These are phyloP conservation scores for Obelidium mucronatum DNA, from an alignment of 192 early-diverging fungal species.

Conservation along the genomic window DNA sequence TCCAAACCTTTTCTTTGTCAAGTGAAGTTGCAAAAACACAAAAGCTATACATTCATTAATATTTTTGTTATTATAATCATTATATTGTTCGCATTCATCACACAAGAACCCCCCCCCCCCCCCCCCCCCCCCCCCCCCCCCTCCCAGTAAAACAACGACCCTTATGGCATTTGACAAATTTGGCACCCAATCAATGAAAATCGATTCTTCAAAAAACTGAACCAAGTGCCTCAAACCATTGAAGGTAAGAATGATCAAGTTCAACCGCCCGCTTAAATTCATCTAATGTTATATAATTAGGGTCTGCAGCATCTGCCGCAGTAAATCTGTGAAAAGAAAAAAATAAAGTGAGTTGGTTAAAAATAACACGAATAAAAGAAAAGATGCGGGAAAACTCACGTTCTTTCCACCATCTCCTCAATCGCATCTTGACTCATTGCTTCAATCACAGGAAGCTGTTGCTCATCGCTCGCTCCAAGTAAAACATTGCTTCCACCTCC, in stretches of 20 bases:
- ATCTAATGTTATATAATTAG: slow-evolving; percentile 75
- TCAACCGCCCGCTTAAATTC: slow-evolving; percentile 85
- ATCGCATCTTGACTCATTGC: slow-evolving; percentile 92
- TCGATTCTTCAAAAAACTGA: slow-evolving; percentile 82
- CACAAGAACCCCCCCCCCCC: too few relatives aligned
- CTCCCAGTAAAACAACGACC: too few relatives aligned
- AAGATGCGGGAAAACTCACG: slow-evolving; percentile 42
- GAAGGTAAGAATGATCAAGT: slow-evolving; percentile 79
- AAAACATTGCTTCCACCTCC: not conserved
- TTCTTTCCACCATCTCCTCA: slow-evolving; percentile 91
- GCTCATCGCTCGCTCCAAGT: slow-evolving; percentile 48
- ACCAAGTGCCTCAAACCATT: slow-evolving; percentile 93
- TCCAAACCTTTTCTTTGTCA: too few relatives aligned
- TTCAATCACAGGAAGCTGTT: slow-evolving; percentile 89
- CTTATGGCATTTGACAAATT: too few relatives aligned
- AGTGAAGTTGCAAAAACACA: too few relatives aligned
- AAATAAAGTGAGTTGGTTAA: too few relatives aligned
- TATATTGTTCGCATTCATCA: too few relatives aligned
- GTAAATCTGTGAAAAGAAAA: slow-evolving; percentile 53
- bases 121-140: too few relatives aligned
- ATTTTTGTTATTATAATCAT: too few relatives aligned
- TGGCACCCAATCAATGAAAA: too few relatives aligned
- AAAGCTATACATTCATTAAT: too few relatives aligned
- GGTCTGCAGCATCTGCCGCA: slow-evolving; percentile 55
- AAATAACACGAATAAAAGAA: slow-evolving; percentile 6